Evolutionary conservation across 441 rosid species (phyloP).

Genomic region (Daphne laureola): DNA sequence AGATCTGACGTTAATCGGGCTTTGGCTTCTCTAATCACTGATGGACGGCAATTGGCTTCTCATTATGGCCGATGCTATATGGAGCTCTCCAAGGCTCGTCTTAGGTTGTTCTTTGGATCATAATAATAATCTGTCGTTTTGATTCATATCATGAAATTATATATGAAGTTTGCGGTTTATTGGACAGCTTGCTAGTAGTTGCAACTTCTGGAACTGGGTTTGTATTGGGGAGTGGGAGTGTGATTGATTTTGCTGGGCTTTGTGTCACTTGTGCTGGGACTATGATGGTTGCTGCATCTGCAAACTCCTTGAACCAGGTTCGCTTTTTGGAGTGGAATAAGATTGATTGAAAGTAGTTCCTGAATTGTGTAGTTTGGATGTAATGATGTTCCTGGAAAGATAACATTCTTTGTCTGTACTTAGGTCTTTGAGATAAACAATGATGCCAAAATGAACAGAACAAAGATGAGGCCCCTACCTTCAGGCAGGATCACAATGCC

Average conservation of each 20-base stretch:
- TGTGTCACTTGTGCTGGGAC: slow-evolving; percentile 92
- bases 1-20: slow-evolving; percentile 32
- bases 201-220: slow-evolving; percentile 96
- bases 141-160: not conserved
- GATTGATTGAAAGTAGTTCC: not conserved
- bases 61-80: slow-evolving; percentile 77
- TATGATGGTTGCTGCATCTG: slow-evolving; percentile 95
- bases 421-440: slow-evolving; percentile 79
- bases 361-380: too few species aligned
- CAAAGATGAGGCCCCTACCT: slow-evolving; percentile 82
- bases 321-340: not conserved
- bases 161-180: slow-evolving; percentile 6
- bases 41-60: slow-evolving; percentile 27
- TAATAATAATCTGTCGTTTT: not conserved
- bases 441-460: slow-evolving; percentile 95
- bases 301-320: slow-evolving; percentile 92
- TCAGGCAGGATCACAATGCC: slow-evolving; percentile 60
- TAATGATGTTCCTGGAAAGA: too few species aligned
- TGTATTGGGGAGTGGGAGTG: slow-evolving; percentile 66
- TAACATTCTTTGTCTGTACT: not conserved
- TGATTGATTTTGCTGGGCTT: slow-evolving; percentile 61
- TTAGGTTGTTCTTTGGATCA: slow-evolving; percentile 40
- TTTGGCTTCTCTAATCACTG: slow-evolving; percentile 29
- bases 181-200: slow-evolving; percentile 74
- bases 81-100: slow-evolving; percentile 97